Base-by-base conservation (phyloP, 805 yeast genomes). In the Blastobotrys peoriensis region DNA sequence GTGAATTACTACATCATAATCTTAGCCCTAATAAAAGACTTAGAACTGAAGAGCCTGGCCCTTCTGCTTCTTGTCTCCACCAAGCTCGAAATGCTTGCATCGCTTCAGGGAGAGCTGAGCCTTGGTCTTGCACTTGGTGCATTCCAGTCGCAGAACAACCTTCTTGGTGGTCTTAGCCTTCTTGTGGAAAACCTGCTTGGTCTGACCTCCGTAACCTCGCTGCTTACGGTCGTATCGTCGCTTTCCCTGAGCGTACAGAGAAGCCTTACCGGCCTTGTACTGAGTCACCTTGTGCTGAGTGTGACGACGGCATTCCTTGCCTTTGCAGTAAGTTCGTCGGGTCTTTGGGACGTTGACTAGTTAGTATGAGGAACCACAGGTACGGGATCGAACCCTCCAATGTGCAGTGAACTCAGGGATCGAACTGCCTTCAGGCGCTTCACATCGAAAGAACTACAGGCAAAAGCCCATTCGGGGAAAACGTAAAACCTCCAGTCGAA, bases 211-310 rank as follows among this genome's bases (percentile, higher is more conserved):
- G 79, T 81, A 93, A 88, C 98, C 98, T 67, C 85, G 72, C 81
- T 93, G 98, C 78, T 93, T 93, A 79, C 99, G 96, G 91, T 93
- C 98, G 81, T 93, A 93, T 82, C 99, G 89, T 83, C 99, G 88
- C 91, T 94, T 93, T 84, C 99, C 99, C 80, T 93, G 98, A 65
- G 98, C 96, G 71, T 81, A 88, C 67, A 89, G 83, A 59, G 98
- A 91, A 73, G 98, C 98, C 81, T 93, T 93, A 79, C 99, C 98
- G 72, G 98, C 96, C 71, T 93, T 93, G 94, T 93, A 93, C 81
- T 93, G 99, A 75, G 99, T 91, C 70, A 93, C 98, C 83, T 91
- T 93, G 95, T 93, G 98, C 78, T 88, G 97, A 69, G 98, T 91
- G 93, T 93, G 98, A 79, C 88, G 87, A 70, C 95, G 86, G 83